Percentiles rank a stretch among this genome's conserved stretches.
These are phyloP conservation scores for Fragilariopsis cylindrus DNA, from an alignment of 108 stramenopile genomes.

Conservation along the genomic window DNA sequence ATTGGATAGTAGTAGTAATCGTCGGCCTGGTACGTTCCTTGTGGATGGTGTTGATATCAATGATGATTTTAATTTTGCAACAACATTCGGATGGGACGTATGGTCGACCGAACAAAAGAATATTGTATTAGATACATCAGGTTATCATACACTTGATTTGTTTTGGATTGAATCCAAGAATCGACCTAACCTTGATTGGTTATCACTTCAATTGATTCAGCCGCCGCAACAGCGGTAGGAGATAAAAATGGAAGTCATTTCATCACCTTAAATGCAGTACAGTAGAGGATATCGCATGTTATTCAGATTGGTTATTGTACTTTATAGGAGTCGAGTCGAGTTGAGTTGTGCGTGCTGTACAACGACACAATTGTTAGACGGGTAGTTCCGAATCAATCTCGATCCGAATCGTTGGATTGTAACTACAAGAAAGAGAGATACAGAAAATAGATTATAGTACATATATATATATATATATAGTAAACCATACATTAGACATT, in stretches of 20 bases:
- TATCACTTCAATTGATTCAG: neutral
- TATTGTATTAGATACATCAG: neutral
- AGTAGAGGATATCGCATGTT: neutral
- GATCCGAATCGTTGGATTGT: no score
- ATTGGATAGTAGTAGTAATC: neutral
- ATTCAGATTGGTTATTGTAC: neutral
- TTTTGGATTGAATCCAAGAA: neutral
- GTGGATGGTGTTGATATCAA: neutral
- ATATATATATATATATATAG: no score
- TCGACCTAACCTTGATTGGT: slow-evolving; percentile 9
- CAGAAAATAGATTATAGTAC: no score
- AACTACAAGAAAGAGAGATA: no score
- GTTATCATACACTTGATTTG: neutral
- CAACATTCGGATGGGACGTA: neutral
- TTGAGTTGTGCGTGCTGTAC: no score
- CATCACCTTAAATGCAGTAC: neutral
- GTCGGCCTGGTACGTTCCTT: neutral
- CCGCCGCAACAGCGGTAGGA: neutral
- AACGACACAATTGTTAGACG: no score
- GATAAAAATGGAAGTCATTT: neutral
- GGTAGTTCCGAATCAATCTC: no score
- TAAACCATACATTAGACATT: no score
- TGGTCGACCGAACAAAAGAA: neutral
- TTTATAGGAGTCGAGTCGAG: neutral
- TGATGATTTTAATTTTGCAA: neutral